Conservation (phyloP, 148 eudicot species). For the Talinum fruticosum region DNA sequence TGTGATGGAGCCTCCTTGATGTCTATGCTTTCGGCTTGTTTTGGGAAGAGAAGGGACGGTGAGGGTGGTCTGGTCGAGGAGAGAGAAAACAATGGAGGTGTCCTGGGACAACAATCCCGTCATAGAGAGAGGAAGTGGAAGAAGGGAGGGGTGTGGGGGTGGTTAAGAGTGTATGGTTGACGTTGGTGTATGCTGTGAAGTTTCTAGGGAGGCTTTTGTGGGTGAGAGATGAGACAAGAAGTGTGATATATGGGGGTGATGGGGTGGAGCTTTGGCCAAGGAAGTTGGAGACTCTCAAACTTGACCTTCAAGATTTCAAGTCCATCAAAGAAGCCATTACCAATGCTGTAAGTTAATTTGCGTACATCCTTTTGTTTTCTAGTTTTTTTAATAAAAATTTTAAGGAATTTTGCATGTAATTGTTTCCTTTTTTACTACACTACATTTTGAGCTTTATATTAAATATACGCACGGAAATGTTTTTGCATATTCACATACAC, state of each 20-base stretch:
- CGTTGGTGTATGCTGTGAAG: conserved; percentile 40
- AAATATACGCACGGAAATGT: too few relatives aligned
- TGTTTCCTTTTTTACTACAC: too few relatives aligned
- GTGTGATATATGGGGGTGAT: conserved; percentile 64
- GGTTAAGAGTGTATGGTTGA: conserved; percentile 42
- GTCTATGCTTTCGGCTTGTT: conserved; percentile 52
- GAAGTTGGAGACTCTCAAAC: conserved; percentile 54
- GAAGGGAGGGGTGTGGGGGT: conserved; percentile 25
- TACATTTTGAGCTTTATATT: too few relatives aligned
- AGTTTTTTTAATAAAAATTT: too few relatives aligned
- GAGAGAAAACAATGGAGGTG: conserved; percentile 5
- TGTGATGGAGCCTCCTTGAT: conserved; percentile 78
- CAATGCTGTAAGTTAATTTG: conserved; percentile 53
- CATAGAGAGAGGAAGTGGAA: conserved; percentile 8
- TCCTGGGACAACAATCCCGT: conserved; percentile 25
- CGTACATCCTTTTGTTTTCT: neutral
- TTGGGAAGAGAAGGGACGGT: conserved; percentile 4
- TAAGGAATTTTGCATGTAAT: too few relatives aligned
- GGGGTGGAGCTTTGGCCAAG: conserved; percentile 88
- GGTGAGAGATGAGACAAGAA: conserved; percentile 48
- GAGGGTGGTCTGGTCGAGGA: neutral
- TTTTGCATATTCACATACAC: too few relatives aligned
- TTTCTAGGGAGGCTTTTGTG: conserved; percentile 44
- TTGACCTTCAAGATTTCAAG: conserved; percentile 63
- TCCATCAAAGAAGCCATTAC: conserved; percentile 48